Evolutionary conservation across 2,329 filamentous ascomycete species (phyloP).

Genomic region (Curvularia sp.): DNA sequence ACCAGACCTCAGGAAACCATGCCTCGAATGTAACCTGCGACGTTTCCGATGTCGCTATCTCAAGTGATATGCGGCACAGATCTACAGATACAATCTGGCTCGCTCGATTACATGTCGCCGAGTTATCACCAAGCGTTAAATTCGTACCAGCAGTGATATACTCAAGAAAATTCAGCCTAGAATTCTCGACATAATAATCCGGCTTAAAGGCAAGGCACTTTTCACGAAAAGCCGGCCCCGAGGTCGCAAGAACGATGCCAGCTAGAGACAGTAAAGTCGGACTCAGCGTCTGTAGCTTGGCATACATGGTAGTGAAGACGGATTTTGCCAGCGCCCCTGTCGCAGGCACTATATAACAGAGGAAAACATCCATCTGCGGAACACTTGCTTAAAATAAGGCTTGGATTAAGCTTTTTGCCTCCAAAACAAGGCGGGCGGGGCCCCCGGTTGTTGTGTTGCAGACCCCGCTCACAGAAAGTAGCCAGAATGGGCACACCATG

Average conservation of each 20-base stretch:
- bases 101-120: constrained; percentile 43
- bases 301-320: neutral
- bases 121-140: constrained; percentile 49
- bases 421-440: neutral
- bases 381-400: neutral
- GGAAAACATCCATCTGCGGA: neutral
- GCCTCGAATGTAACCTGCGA: constrained; percentile 54
- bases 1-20: constrained; percentile 49
- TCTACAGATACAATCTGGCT: constrained; percentile 48
- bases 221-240: constrained; percentile 17
- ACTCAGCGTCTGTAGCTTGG: neutral
- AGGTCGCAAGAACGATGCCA: neutral
- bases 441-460: neutral
- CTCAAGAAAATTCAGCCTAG: constrained; percentile 35
- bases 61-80: constrained; percentile 54
- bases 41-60: constrained; percentile 50
- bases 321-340: neutral
- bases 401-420: neutral
- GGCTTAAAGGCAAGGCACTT: constrained; percentile 33
- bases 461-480: neutral
- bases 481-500: neutral
- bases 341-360: neutral
- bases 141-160: constrained; percentile 50
- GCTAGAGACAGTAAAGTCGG: neutral
- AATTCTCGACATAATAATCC: constrained; percentile 18